Conservation (phyloP, 108 stramenopile genomes). For the Cyclotella kingstonii region DNA sequence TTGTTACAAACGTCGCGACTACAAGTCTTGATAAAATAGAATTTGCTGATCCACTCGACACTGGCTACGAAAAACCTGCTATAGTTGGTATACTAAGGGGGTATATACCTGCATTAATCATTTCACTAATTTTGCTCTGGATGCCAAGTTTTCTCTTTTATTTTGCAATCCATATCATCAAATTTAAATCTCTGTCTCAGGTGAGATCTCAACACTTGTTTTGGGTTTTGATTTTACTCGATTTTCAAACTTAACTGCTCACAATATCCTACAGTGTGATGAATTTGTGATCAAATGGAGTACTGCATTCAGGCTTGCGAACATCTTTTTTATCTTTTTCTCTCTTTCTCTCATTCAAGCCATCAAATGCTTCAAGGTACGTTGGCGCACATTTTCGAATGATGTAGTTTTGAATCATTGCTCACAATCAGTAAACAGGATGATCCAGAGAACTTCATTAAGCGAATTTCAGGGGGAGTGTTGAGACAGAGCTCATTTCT, state of each 20-base stretch:
- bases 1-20: slow-evolving; percentile 4
- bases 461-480: slow-evolving; percentile 12
- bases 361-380: slow-evolving; percentile 22
- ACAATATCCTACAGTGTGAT: slow-evolving; percentile 14
- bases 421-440: slow-evolving; percentile 6
- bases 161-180: slow-evolving; percentile 40
- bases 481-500: slow-evolving; percentile 33
- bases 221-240: neutral
- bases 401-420: too few relatives aligned
- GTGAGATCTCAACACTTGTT: slow-evolving; percentile 1
- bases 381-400: too few relatives aligned
- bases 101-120: slow-evolving; percentile 43
- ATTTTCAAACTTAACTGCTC: neutral
- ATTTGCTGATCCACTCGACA: neutral
- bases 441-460: slow-evolving; percentile 23
- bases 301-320: slow-evolving; percentile 30
- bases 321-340: slow-evolving; percentile 36
- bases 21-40: slow-evolving; percentile 3
- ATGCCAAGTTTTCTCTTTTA: slow-evolving; percentile 36
- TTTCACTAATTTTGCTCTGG: slow-evolving; percentile 44
- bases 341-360: slow-evolving; percentile 18
- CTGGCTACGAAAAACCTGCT: neutral
- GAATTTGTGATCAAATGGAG: slow-evolving; percentile 43
- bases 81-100: slow-evolving; percentile 11
- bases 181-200: slow-evolving; percentile 54